These are phyloP conservation scores for Psilocybe mexicana DNA, from an alignment of 1,284 basidiomycete genomes.

Conservation along the genomic window DNA sequence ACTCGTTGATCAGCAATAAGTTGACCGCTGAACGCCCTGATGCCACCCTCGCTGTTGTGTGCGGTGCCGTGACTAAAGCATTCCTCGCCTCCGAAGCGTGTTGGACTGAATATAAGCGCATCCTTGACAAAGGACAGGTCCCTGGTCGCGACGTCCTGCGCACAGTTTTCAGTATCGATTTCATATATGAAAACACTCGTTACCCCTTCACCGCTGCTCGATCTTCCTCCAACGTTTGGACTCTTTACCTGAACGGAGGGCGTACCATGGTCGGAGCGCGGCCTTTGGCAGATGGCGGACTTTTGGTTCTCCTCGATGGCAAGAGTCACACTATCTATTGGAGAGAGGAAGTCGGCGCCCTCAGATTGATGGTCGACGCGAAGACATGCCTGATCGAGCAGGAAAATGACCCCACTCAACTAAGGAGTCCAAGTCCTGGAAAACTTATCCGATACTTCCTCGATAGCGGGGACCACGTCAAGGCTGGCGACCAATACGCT, in stretches of 20 bases:
- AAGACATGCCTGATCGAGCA: slow-evolving; percentile 99
- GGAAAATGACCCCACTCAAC: slow-evolving; percentile 98
- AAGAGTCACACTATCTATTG: slow-evolving; percentile 98
- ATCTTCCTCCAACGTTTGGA: slow-evolving; percentile 88
- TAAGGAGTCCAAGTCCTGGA: slow-evolving; percentile 94
- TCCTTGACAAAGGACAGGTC: slow-evolving; percentile 98
- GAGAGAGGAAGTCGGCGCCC: slow-evolving; percentile 96
- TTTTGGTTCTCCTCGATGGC: slow-evolving; percentile 89
- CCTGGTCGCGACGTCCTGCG: slow-evolving; percentile 93
- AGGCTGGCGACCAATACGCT: slow-evolving; percentile 95
- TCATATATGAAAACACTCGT: slow-evolving; percentile 95
- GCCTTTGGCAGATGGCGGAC: slow-evolving; percentile 92
- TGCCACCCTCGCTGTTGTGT: slow-evolving; percentile 89
- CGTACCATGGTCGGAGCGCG: slow-evolving; percentile 88
- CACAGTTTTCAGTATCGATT: slow-evolving; percentile 96
- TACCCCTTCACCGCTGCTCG: slow-evolving; percentile 97
- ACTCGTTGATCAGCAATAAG: slow-evolving; percentile 94
- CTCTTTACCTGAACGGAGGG: slow-evolving; percentile 95
- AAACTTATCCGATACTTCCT: slow-evolving; percentile 96
- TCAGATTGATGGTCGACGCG: slow-evolving; percentile 92
- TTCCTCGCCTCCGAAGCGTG: slow-evolving; percentile 89
- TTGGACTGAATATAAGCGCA: slow-evolving; percentile 91
- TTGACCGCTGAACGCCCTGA: slow-evolving; percentile 98
- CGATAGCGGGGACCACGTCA: slow-evolving; percentile 96
- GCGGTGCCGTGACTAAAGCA: slow-evolving; percentile 97